phyloP scores from a whole-genome alignment of 768 basidiomycete species.

The Symmetrospora coprosmae region DNA sequence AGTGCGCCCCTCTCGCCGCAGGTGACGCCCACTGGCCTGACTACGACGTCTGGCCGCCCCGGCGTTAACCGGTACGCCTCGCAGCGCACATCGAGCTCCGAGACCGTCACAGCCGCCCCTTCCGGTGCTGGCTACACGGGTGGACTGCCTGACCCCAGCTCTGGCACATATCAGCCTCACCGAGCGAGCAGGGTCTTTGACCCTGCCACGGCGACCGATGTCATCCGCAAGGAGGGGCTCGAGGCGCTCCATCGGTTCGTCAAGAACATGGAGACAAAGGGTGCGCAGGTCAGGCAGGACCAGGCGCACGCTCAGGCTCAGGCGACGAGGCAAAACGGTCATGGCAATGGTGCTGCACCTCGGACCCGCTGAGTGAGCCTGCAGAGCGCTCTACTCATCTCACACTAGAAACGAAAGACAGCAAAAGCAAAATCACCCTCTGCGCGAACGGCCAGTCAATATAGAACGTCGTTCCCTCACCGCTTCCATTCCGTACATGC shows the following conservation, averaged over 20 bases:
- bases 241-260: slow-evolving; percentile 32
- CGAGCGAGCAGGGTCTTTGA: slow-evolving; percentile 30
- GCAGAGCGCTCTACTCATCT: too few relatives aligned
- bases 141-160: slow-evolving; percentile 1
- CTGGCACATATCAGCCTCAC: background rate
- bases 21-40: too few relatives aligned
- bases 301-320: background rate
- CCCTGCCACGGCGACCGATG: slow-evolving; percentile 29
- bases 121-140: background rate
- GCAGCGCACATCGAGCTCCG: background rate
- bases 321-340: background rate
- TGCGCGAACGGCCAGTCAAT: too few relatives aligned
- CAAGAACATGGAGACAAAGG: slow-evolving; percentile 28
- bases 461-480: too few relatives aligned
- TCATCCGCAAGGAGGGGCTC: slow-evolving; percentile 30
- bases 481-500: too few relatives aligned
- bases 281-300: background rate
- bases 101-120: background rate
- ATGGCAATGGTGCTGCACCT: background rate
- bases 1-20: slow-evolving; percentile 5
- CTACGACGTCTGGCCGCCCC: too few relatives aligned
- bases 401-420: background rate
- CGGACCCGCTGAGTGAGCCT: too few relatives aligned
- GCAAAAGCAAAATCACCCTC: background rate
- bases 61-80: too few relatives aligned